Base-by-base conservation (phyloP, 2,329 filamentous ascomycete species). In the Rhinocladiella mackenziei region DNA sequence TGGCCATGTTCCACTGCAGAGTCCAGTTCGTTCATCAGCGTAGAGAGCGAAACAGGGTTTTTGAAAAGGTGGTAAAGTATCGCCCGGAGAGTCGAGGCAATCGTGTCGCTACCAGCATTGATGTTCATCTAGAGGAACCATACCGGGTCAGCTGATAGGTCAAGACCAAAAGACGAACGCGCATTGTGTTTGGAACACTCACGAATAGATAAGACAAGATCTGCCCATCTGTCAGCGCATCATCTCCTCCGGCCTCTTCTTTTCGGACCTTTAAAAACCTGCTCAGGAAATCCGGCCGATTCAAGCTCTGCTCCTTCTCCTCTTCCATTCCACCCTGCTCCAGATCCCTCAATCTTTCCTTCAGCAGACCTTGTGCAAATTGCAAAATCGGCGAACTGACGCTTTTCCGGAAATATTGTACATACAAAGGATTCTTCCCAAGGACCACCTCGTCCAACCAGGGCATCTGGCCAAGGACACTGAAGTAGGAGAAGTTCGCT, bases 41-140 rank as follows among this genome's bases (percentile, higher is more conserved):
- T 54, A 1, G 55, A 20, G 5, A 62, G 28, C 1, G 56, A 57
- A 5, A 50, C 54, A 0, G 80, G 81, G 56, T 80, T 77, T 56
- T 81, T 81, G 26, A 89, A 72, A 2, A 89, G 66, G 61, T 80
- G 82, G 65, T 89, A 89, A 58, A 91, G 87, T 0, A 88, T 76
- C 5, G 81, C 75, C 5, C 77, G 76, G 0, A 89, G 72, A 3
- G 77, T 80, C 58, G 89, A 89, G 22, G 83, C 85, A 0, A 86
- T 89, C 0, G 86, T 91, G 64, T 92, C 86, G 2, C 78, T 83
- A 3, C 86, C 85, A 0, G 86, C 86, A 10, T 59, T 57, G 18
- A 65, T 53, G 43, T 65, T 65, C 45, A 49, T 49, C 48, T 50
- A n/a, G 13, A 14, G n/a, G n/a, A n/a, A n/a, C n/a, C n/a, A n/a